Conservation (phyloP, 768 basidiomycete genomes). For the Trichaptum fuscoviolaceum region DNA sequence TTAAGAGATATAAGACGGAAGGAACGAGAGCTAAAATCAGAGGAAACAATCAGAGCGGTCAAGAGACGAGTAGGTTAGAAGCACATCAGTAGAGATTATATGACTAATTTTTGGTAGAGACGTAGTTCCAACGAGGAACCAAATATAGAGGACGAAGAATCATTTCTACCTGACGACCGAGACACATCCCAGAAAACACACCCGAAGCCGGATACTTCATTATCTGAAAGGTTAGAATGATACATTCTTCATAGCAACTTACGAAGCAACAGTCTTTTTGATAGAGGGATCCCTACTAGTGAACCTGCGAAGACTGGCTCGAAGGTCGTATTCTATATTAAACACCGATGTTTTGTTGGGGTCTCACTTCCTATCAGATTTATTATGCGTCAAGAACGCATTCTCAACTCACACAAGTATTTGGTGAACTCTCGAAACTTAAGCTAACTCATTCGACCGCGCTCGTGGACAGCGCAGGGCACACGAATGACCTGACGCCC, state of each 20-base stretch:
- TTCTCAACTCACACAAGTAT: constrained; percentile 88
- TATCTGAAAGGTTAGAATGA: background rate
- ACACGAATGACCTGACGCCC: background rate
- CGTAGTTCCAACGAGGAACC: background rate
- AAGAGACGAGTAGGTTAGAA: constrained; percentile 53
- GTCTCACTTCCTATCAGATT: constrained; percentile 39
- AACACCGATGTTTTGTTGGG: background rate
- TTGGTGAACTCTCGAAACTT: constrained; percentile 80
- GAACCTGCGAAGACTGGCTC: background rate
- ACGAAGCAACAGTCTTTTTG: background rate
- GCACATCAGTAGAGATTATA: background rate
- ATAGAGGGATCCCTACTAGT: background rate
- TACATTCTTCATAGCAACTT: background rate
- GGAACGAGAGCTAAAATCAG: constrained; percentile 51
- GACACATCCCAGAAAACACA: constrained; percentile 13
- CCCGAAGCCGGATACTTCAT: background rate
- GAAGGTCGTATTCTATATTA: background rate
- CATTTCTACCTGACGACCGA: constrained; percentile 63
- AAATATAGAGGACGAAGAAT: constrained; percentile 37
- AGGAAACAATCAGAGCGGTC: constrained; percentile 22
- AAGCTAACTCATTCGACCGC: constrained; percentile 35
- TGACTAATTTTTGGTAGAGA: constrained; percentile 2
- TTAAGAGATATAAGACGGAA: constrained; percentile 56
- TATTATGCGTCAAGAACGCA: constrained; percentile 96
- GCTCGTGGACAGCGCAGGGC: constrained; percentile 9